Evolutionary conservation across 2,329 filamentous ascomycete species (phyloP).

Genomic region (Botrytis sinoallii): DNA sequence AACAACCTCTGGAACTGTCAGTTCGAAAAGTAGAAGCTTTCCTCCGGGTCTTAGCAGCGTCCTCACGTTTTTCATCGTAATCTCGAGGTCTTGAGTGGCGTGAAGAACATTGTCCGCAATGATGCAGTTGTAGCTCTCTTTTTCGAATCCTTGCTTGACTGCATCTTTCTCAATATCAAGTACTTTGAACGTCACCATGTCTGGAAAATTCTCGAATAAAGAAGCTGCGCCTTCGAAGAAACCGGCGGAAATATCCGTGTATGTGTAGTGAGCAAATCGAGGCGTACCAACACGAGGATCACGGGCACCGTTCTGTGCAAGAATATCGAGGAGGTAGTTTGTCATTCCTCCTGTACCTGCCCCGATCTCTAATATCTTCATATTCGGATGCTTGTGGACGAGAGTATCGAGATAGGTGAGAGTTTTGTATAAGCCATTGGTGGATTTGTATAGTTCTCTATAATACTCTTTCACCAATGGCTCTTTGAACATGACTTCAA

Average conservation of each 20-base stretch:
- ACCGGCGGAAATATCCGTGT: neutral
- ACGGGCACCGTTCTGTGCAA: neutral
- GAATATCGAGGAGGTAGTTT: neutral
- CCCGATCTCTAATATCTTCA: neutral
- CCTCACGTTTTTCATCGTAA: neutral
- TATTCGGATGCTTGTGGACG: neutral
- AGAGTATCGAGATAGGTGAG: neutral
- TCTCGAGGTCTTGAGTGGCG: neutral
- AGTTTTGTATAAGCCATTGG: neutral
- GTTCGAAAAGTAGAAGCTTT: neutral
- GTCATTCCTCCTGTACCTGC: neutral
- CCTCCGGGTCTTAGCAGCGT: slow-evolving; percentile 7
- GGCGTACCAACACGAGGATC: neutral
- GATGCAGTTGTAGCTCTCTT: neutral
- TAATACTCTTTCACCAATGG: neutral
- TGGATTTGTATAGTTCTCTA: neutral
- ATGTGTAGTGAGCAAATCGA: neutral
- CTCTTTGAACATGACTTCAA: neutral
- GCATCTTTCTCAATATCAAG: slow-evolving; percentile 4
- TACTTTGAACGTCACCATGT: neutral
- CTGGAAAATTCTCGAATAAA: neutral
- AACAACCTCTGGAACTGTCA: neutral
- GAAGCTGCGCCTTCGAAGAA: neutral
- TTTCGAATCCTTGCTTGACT: neutral
- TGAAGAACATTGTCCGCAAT: slow-evolving; percentile 9